A percentile compares a stretch with the other conserved stretches of the same genome.
Evolutionary conservation across 1,284 basidiomycete species (phyloP).

Genomic region (Inonotus obliquus): DNA sequence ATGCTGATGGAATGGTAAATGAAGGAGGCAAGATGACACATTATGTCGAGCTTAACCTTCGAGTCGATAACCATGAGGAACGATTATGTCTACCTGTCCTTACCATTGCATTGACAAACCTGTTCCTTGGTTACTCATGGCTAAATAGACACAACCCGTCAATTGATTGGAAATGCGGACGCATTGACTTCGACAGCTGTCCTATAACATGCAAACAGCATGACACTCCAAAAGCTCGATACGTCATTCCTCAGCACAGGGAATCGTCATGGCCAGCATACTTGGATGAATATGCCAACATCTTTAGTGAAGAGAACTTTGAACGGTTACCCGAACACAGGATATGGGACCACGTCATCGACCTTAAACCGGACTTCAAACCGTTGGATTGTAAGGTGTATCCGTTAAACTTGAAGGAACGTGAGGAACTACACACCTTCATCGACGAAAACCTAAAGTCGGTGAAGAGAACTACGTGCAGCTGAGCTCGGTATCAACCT

Average conservation of each 20-base stretch:
- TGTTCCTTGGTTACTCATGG: constrained; percentile 1
- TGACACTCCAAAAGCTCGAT: not conserved
- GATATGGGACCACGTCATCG: not conserved
- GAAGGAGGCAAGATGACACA: not conserved
- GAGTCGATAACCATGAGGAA: not conserved
- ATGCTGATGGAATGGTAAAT: not conserved
- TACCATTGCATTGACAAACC: not conserved
- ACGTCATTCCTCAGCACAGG: not conserved
- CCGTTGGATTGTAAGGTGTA: not conserved
- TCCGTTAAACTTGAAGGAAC: not conserved
- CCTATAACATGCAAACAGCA: not conserved
- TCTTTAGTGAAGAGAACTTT: not conserved
- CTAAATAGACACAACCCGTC: not conserved
- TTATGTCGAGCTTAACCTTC: not conserved
- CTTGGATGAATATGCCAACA: not conserved
- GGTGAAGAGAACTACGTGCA: too few species aligned
- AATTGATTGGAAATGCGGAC: not conserved
- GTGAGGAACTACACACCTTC: not conserved
- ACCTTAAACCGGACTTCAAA: not conserved
- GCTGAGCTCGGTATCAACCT: too few species aligned
- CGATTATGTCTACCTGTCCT: not conserved
- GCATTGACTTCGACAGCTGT: not conserved
- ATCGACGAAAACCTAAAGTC: not conserved
- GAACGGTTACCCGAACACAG: not conserved
- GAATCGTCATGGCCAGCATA: not conserved